Base-by-base conservation (phyloP, 257 asterid species). In the Nyctanthes arbortristis region DNA sequence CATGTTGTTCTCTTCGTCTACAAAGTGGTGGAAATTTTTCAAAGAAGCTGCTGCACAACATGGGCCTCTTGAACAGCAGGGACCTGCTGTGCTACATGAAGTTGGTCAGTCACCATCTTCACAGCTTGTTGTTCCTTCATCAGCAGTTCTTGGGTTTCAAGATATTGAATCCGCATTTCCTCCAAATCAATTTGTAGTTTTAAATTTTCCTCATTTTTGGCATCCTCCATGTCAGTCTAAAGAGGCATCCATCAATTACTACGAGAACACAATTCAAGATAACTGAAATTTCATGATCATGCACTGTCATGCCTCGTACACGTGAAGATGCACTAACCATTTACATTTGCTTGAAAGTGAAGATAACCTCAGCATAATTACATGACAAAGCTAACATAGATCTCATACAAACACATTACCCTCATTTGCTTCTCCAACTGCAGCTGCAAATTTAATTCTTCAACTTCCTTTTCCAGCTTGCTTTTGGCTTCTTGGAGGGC, bases 401-500 rank as follows among this genome's bases (percentile, higher is more conserved):
- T 28, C 31, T 45, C 32, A 29, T 11, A 49, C 49, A 33, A 24
- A 69, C 34, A 29, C 32, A 62, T 70, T 81, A 92, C 98, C 86
- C 88, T 80, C 81, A 59, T 82, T 73, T 82, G 88, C 79, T 86
- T 92, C 88, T 92, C 97, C 76, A 75, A 71, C 79, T 88, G 82
- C 71, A 92, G 77, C 78, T 78, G 79, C 81, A 77, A 80, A 66
- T 81, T 89, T 62, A 92, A 76, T 43, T 89, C 97, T 75, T 89
- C 85, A 65, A 92, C 91, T 81, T 89, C 79, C 78, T 79, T 77
- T 79, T 88, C 97, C 80, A 90, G 82, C 81, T 73, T 81, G 73
- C 74, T 65, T 80, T 84, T 90, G 78, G 97, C 96, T 54, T 78
- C 97, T 85, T 89, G 96, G 77, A 89, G 90, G 58, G 96, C 94